Percentiles rank a stretch among this genome's conserved stretches.
Conservation (phyloP, 2,329 filamentous ascomycete genomes). For the Xylariaceae sp. region DNA sequence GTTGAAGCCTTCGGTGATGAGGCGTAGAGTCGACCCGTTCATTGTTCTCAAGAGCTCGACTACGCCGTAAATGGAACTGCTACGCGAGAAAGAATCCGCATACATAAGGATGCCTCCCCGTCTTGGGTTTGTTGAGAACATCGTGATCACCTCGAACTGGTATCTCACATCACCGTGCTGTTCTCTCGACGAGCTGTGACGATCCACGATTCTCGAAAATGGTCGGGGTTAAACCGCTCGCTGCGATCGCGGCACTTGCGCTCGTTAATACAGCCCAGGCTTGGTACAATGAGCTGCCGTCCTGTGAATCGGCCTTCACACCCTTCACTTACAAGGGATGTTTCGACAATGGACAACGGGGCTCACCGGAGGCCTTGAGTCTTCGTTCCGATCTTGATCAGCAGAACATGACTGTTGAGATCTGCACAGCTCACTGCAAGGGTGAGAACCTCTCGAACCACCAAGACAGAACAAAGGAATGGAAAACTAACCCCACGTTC, state of each 20-base stretch:
- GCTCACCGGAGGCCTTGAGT: slow-evolving; percentile 33
- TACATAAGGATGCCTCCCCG: not conserved
- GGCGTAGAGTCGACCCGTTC: not conserved
- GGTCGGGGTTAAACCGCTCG: slow-evolving; percentile 32
- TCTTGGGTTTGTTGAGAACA: slow-evolving; percentile 1
- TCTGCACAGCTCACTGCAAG: slow-evolving; percentile 46
- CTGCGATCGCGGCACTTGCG: slow-evolving; percentile 37
- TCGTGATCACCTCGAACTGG: slow-evolving; percentile 6
- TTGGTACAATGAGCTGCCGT: slow-evolving; percentile 41
- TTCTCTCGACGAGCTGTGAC: slow-evolving; percentile 1
- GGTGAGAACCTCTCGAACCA: slow-evolving; percentile 32
- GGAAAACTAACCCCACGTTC: not conserved
- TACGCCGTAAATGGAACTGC: not conserved
- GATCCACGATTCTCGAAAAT: slow-evolving; percentile 23
- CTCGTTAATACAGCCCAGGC: slow-evolving; percentile 36
- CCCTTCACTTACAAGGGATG: slow-evolving; percentile 47
- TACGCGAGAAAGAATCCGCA: not conserved
- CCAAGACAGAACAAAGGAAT: not conserved
- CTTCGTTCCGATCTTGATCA: slow-evolving; percentile 38
- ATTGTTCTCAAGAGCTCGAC: not conserved
- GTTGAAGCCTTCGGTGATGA: not conserved
- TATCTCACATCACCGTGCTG: slow-evolving; percentile 1
- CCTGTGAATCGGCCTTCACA: slow-evolving; percentile 41
- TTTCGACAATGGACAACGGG: slow-evolving; percentile 37
- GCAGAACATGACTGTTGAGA: slow-evolving; percentile 43